Evolutionary conservation across 345 rosid species (phyloP).

Genomic region (Eucalyptus tenuipes): DNA sequence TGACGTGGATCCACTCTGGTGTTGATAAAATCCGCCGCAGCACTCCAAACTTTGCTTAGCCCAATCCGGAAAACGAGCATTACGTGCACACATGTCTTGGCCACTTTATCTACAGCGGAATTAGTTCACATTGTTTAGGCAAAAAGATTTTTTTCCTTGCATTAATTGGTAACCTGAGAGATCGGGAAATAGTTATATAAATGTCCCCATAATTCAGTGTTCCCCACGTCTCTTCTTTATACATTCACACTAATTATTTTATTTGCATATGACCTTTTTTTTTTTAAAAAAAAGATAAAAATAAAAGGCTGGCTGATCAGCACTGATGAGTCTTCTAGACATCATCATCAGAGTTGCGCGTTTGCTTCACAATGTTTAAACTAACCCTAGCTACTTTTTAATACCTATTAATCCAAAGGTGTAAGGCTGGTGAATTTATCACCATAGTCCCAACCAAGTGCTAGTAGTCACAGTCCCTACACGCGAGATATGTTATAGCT

Average conservation of each 20-base stretch:
- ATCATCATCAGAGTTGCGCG: background rate
- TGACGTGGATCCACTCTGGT: background rate
- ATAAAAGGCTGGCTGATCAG: background rate
- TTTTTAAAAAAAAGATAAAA: too few relatives aligned
- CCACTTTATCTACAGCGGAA: background rate
- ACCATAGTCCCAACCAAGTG: background rate
- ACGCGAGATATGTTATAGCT: background rate
- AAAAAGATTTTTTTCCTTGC: background rate
- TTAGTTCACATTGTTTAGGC: background rate
- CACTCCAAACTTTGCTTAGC: background rate
- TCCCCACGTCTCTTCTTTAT: background rate
- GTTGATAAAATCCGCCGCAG: background rate
- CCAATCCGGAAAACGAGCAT: background rate
- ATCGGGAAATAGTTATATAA: background rate
- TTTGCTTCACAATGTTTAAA: background rate
- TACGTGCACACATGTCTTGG: background rate
- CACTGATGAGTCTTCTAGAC: background rate
- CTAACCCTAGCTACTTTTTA: background rate
- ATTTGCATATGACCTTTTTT: background rate
- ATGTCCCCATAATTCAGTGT: background rate
- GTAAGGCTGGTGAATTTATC: background rate
- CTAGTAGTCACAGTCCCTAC: background rate
- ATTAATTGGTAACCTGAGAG: background rate
- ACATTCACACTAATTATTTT: background rate
- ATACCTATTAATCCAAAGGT: background rate